Base-by-base conservation (phyloP, 169 alveolate genomes). In the Plasmodium chabaudi region DNA sequence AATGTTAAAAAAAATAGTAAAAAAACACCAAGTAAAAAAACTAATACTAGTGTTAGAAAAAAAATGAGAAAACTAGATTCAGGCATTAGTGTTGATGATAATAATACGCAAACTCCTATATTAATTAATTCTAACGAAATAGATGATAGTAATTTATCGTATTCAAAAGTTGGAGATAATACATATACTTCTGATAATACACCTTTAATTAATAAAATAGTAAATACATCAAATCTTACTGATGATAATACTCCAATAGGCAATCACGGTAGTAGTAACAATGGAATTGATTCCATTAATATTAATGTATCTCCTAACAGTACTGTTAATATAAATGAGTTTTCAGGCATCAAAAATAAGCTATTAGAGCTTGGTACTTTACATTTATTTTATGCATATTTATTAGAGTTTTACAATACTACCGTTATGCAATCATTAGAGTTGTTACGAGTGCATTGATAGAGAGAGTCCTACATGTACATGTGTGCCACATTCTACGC, bases 361-460 rank as follows among this genome's bases (percentile, higher is more conserved):
- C 56, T 82, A 47, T 46, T 82, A 46, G 90, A 82, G 65, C 90
- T 82, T 47, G 90, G 90, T 82, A 82, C 60, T 51, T 25, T 51
- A 15, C 3, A 51, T 13, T 51, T 51, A 51, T 4, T 51, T 46
- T 46, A 46, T 70, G 65, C 82, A 67, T 10, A 13, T 34, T 57
- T n/a, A 15, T n/a, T n/a, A 27, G 13, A 46, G 17, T 69, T 69
- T 49, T 69, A 9, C 17, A 12, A 12, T 7, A 21, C 23, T 23
- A 10, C 15, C 72, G 15, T 21, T 19, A 61, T 61, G 42, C 70
- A 17, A 21, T 5, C 17, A 23, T 12, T 15, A 5, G 19, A 51
- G 17, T 4, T 12, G 21, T 51, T 12, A 51, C 3, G 3, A 4
- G 5, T 15, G 59, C 19, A 15, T 15, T 12, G 7, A 51, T 51